Base-by-base conservation (phyloP, 306 rosid genomes). In the Lagenaria siceraria region DNA sequence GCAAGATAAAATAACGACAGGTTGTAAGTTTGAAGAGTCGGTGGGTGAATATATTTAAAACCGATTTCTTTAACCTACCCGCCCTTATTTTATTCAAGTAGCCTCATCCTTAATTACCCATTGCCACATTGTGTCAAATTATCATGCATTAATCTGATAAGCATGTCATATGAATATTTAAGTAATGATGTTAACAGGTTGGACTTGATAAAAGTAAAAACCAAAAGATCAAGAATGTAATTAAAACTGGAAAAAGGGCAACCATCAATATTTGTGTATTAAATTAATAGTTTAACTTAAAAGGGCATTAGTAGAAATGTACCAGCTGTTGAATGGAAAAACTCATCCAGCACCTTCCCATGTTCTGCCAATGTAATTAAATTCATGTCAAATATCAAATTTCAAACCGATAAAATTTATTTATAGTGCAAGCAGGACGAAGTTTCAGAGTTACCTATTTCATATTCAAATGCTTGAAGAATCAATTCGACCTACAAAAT, bases 381-480 rank as follows among this genome's bases (percentile, higher is more conserved):
- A 29, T 73, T 49, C 61, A 73, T 52, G 29, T 73, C 77, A 73
- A 25, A 72, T 43, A 15, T 43, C 25, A 48, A 73, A 73, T 46
- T 51, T 51, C 24, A 5, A 49, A 51, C 48, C 2, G 10, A 62
- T 73, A 73, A 17, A 5, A 71, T 25, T 7, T 27, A 8, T 53
- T 19, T 18, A 9, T 4, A 72, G 3, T 17, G 55, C 60, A 49
- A 49, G 8, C 25, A 27, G 6, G 14, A 49, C 10, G 11, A 51
- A 79, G 33, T 25, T 48, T 43, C 65, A 48, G 8, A 72, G 82
- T 81, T 81, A 94, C 97, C 94, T 24, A 72, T 81, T 90, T 94
- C 98, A 85, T 91, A 90, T 73, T 94, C 98, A 84, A 94, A 76
- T 5, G 98, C 98, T 85, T 94, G 98, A 52, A 91, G 90, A 86